Base-by-base conservation (phyloP, 352 stramenopile genomes). In the Pythium biforme region DNA sequence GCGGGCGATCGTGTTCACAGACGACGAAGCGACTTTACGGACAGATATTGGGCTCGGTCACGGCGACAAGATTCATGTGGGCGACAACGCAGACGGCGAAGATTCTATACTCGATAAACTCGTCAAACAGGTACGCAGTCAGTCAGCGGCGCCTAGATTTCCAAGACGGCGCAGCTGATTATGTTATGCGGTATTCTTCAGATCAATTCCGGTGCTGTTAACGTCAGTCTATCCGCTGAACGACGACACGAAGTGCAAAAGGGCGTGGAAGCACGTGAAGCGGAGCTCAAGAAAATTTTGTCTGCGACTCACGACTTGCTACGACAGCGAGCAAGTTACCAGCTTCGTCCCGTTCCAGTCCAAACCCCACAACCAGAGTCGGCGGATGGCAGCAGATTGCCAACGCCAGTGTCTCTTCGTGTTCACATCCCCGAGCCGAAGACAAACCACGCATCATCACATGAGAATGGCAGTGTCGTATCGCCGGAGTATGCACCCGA, bases 11-110 rank as follows among this genome's bases (percentile, higher is more conserved):
- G 75, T 89, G 66, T 70, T 95, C 22, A 77, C 88, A 48, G 69
- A 89, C 45, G 79, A 92, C 53, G 70, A 77, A 20, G 81, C 80
- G n/a, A 70, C 62, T 12, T 77, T 96, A n/a, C 74, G 84, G 64
- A 84, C 83, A 69, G 84, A 94, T 43, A 86, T 96, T 62, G 87
- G 87, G 1, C 81, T 96, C 27, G 78, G 76, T 45, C 86, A 96
- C 62, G 87, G 87, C 73, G 87, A 96, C 64, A 96, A 96, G 67
- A 92, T 96, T 60, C 86, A 96, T 53, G 83, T 96, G 29, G 85
- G 92, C 33, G 85, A 96, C 62, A 89, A 81, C 43, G 74, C 83
- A 22, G 84, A 89, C 60, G 84, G 86, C 4, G 75, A 84, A 49
- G 85, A 86, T 49, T 94, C 85, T 39, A 84, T 94, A 14, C 66